Evolutionary conservation across 1,284 basidiomycete genomes (phyloP), one percentile per base, ranked within the genome.

Genomic region (Trichosporon sp.): DNA sequence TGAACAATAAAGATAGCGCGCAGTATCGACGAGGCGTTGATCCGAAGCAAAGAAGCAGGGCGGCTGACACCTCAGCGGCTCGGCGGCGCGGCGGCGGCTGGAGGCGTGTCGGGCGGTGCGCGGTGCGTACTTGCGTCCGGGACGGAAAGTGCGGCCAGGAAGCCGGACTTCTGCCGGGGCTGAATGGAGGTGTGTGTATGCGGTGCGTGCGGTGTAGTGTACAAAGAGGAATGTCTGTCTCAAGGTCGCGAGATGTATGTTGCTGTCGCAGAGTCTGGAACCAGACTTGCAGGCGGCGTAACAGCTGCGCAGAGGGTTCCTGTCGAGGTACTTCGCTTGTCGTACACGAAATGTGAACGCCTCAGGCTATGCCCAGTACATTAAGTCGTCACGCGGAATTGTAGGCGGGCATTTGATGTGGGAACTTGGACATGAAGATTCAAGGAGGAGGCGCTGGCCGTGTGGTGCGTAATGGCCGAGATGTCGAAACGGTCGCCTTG

Each of bases 331-430:
- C 47, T 51, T 23, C 23, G 47, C 47, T 51, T 25, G 47, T 51
- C 47, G 47, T 51, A 51, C 47, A 21, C 27, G 23, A 60, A 32
- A 31, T 60, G 56, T 60, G 56, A 60, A 60, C 56, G 56, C 56
- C 56, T 60, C 56, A 32, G 27, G 56, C 29, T 60, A 32, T 60
- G 29, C 56, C 27, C 56, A 29, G 56, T 31, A n/a, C 56, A 60
- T 60, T n/a, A n/a, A 60, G 29, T 60, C 29, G 56, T 60, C 56
- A 60, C 56, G 56, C 56, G 56, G 56, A n/a, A 60, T 60, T 60
- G 56, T n/a, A 32, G 56, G 56, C 56, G 15, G 56, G 27, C 56
- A 60, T 60, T 60, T 31, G 56, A 29, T 60, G 56, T 60, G 56
- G 27, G 56, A 60, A 60, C 18, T 60, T 9, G 56, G 15, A 60